Evolutionary conservation across 2,329 filamentous ascomycete genomes (phyloP).

Genomic region (Alternaria incomplexa): DNA sequence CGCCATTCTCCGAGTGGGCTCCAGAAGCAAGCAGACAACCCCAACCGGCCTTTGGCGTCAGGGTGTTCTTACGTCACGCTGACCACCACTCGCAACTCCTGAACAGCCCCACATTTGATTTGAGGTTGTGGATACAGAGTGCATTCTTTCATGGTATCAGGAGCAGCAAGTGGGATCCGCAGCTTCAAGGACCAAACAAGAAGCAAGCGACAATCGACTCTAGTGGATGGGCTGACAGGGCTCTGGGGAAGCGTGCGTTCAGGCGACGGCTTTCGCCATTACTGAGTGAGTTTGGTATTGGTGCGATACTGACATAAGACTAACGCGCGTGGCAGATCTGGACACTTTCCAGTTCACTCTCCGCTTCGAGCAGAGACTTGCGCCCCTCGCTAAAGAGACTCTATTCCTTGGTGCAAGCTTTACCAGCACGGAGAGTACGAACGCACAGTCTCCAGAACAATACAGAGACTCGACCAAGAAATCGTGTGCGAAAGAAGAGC

Average conservation of each 20-base stretch:
- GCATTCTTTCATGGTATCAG: constrained; percentile 13
- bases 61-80: constrained; percentile 13
- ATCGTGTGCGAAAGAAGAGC: neutral
- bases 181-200: neutral
- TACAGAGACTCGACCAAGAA: neutral
- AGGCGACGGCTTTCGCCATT: neutral
- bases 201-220: neutral
- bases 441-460: neutral
- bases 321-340: neutral
- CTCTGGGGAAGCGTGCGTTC: neutral
- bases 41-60: neutral
- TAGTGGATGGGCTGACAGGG: neutral
- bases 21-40: neutral
- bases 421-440: neutral
- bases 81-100: constrained; percentile 11
- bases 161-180: neutral
- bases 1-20: constrained; percentile 6
- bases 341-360: constrained; percentile 1
- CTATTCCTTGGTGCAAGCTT: neutral
- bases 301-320: neutral
- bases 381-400: neutral
- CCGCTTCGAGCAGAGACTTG: neutral
- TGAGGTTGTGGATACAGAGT: neutral
- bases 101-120: constrained; percentile 13
- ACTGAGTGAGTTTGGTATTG: neutral